These are phyloP conservation scores for Agaricus blazei DNA, from an alignment of 768 basidiomycete species.

Conservation along the genomic window DNA sequence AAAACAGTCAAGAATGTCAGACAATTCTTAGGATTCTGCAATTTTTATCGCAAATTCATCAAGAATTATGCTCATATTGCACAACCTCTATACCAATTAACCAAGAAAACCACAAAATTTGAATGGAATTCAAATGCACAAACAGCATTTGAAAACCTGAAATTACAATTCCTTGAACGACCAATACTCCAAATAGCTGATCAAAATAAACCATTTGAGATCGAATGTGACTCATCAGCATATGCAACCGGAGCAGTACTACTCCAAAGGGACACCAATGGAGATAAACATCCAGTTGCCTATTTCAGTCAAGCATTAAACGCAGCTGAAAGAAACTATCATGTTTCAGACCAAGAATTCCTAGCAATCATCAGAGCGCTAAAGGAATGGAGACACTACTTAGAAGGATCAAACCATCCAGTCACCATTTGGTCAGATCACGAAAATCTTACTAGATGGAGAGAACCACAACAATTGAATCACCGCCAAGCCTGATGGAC, in stretches of 20 bases:
- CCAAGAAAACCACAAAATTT: not conserved
- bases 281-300: too few relatives aligned
- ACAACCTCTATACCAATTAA: not conserved
- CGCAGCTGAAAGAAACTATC: not conserved
- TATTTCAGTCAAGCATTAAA: not conserved
- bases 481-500: not conserved
- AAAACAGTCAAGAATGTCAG: slow-evolving; percentile 26
- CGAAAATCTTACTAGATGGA: not conserved
- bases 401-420: not conserved
- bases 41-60: slow-evolving; percentile 41
- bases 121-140: not conserved
- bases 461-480: not conserved
- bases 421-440: too few relatives aligned
- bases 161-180: not conserved
- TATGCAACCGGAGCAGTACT: too few relatives aligned
- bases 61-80: slow-evolving; percentile 20
- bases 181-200: not conserved
- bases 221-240: not conserved
- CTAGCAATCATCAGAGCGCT: not conserved
- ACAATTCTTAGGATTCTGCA: slow-evolving; percentile 38
- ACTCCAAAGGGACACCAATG: too few relatives aligned
- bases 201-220: slow-evolving; percentile 2
- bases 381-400: not conserved
- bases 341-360: not conserved
- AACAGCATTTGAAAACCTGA: slow-evolving; percentile 19